Conservation (phyloP, 2,329 filamentous ascomycete genomes). For the Xylaria sp. region DNA sequence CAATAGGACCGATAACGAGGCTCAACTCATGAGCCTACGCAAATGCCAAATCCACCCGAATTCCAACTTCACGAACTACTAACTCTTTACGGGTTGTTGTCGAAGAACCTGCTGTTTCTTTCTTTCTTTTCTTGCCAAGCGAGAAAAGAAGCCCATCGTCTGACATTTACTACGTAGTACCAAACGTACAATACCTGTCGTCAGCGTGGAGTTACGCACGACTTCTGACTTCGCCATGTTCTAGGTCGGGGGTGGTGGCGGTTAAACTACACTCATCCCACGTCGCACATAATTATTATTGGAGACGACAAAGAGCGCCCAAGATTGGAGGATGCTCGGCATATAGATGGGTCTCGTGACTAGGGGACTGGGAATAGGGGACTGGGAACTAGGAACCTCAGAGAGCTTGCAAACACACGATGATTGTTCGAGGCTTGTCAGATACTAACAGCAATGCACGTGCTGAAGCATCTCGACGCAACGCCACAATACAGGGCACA, state of each 20-base stretch:
- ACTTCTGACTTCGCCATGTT: background rate
- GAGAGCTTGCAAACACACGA: constrained; percentile 8
- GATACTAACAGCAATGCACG: background rate
- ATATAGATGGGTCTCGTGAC: constrained; percentile 14
- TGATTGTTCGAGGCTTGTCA: constrained; percentile 8
- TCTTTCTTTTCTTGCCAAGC: background rate
- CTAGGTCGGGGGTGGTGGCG: constrained; percentile 7
- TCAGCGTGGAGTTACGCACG: constrained; percentile 14
- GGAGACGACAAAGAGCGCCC: background rate
- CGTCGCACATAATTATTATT: background rate
- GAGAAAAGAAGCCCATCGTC: background rate
- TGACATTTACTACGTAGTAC: constrained; percentile 1
- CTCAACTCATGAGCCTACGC: constrained; percentile 26
- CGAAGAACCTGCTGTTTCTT: background rate
- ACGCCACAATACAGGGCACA: constrained; percentile 1
- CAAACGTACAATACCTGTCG: constrained; percentile 1
- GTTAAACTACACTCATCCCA: constrained; percentile 15
- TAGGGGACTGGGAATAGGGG: background rate
- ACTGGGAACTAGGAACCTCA: background rate
- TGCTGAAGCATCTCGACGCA: background rate
- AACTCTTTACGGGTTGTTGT: background rate
- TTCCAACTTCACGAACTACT: constrained; percentile 15
- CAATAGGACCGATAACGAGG: constrained; percentile 36
- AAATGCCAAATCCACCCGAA: background rate
- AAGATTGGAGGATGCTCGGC: constrained; percentile 5